Evolutionary conservation across 345 rosid genomes (phyloP), one percentile per base, ranked within the genome.

Genomic region (Sonneratia caseolaris): DNA sequence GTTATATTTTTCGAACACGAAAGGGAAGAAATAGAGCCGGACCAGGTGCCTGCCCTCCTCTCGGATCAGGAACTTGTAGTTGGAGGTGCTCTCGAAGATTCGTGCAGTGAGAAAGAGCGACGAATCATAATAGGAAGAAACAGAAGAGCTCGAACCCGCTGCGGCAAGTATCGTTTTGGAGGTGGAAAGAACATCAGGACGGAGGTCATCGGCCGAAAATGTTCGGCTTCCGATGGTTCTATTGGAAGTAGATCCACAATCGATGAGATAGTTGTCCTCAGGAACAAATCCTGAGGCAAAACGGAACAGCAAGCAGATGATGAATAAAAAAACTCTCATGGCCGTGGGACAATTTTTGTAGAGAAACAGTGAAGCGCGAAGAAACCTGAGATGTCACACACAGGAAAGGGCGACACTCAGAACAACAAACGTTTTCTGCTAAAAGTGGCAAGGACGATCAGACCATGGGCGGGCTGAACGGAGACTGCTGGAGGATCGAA

Each of bases 21-120:
- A 86, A 13, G 94, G 94, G 75, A 64, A 82, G 80, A 93, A 85
- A 82, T 93, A 83, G 36, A 93, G 90, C 51, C 98, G 96, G 68
- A 93, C 74, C 77, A 81, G 80, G 77, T 84, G 85, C 66, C 91
- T 79, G n/a, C 97, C 97, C 5, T 51, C 74, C 70, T 82, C 73
- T 68, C 76, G 67, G 75, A 93, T 79, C 5, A 82, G 73, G 35
- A 91, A 91, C 0, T 79, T 74, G 79, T 81, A 93, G 7, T 1
- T 40, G 61, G 91, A 85, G 53, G 71, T 36, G 40, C 72, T 70
- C 32, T 64, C 22, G 85, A 91, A 86, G 32, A 93, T 73, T 70
- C 87, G 82, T 0, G 94, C 97, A 7, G 96, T 86, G 38, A 72
- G 71, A 71, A 80, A 84, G 75, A 93, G 84, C 72, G 74, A 73